A percentile compares a stretch with the other conserved stretches of the same genome.
Evolutionary conservation across 1,284 basidiomycete species (phyloP).

Genomic region (Quambalaria eucalypti): DNA sequence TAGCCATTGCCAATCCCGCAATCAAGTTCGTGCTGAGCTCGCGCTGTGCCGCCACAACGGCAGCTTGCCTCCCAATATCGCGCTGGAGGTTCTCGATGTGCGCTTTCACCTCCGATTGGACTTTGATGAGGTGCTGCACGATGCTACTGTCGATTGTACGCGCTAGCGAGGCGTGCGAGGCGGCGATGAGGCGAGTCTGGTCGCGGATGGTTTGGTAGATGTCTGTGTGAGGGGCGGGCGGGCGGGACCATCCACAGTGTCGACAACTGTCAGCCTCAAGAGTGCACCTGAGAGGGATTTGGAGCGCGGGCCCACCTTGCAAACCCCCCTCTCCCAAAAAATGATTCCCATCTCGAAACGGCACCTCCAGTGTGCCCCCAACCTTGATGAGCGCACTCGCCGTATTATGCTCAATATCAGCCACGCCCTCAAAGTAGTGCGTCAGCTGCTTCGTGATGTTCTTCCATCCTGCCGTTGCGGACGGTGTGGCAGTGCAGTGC

Average conservation of each 20-base stretch:
- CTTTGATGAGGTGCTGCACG: conserved; percentile 92
- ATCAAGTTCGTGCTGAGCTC: conserved; percentile 80
- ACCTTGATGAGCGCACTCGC: conserved; percentile 89
- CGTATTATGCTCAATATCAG: conserved; percentile 61
- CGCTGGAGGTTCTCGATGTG: conserved; percentile 94
- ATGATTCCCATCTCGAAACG: conserved; percentile 78
- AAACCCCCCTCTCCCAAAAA: conserved; percentile 44
- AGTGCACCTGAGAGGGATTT: too few species aligned
- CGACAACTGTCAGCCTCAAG: neutral
- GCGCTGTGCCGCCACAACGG: conserved; percentile 83
- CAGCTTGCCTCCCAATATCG: conserved; percentile 89
- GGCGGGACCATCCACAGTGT: neutral
- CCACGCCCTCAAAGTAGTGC: conserved; percentile 57
- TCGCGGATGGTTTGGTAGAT: conserved; percentile 82
- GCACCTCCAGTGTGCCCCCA: conserved; percentile 93
- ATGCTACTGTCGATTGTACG: conserved; percentile 94
- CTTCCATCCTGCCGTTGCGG: conserved; percentile 73
- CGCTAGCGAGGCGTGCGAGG: conserved; percentile 90
- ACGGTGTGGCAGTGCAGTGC: too few species aligned
- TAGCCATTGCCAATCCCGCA: conserved; percentile 68
- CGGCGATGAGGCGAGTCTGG: conserved; percentile 85
- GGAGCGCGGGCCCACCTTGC: neutral
- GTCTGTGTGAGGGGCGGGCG: conserved; percentile 51
- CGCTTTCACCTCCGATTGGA: conserved; percentile 87
- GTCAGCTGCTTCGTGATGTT: conserved; percentile 60